Base-by-base conservation (phyloP, 495 filamentous ascomycete species). In the Penicillium steckii region DNA sequence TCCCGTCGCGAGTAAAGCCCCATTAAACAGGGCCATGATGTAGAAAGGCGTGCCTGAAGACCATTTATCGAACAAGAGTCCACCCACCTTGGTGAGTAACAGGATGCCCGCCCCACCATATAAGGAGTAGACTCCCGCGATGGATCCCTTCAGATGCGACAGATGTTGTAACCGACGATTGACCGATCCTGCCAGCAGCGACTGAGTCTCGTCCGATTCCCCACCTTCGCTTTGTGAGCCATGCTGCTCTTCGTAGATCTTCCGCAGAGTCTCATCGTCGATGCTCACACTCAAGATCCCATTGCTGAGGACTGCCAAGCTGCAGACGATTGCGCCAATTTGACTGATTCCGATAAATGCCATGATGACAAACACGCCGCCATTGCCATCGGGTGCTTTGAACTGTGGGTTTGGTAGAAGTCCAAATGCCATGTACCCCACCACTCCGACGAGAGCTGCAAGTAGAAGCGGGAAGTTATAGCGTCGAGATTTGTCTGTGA, bases 261-360 rank as follows among this genome's bases (percentile, higher is more conserved):
- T 57, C 9, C 37, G 47, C 4, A 59, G 38, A 12, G 49, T 46
- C n/a, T 61, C 78, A 25, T 83, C 77, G 27, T 59, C 58, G 26
- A 60, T 59, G 40, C 65, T 64, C 32, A 72, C 55, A 10, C 60
- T 66, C 32, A 95, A 73, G 29, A 97, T 85, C 3, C 88, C 91
- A 6, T 85, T 81, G 19, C 87, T 90, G 5, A 98, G 75, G 1
- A 95, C 84, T 0, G 89, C 91, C 13, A 98, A 76, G 51, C 88
- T 93, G 67, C 91, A 95, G 0, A 98, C 94, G 52, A 98, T 97
- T 9, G 90, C 84, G 6, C 93, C 95, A 49, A 98, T 97, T 69
- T 98, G 95, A 55, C 86, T 90, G 45, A 95, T 79, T 2, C 94
- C 94, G 18, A 97, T 77, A 10, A 95, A 64, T 2, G 84, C 81